Base-by-base conservation (phyloP, 495 filamentous ascomycete genomes). In the Penicillium mononematosum region DNA sequence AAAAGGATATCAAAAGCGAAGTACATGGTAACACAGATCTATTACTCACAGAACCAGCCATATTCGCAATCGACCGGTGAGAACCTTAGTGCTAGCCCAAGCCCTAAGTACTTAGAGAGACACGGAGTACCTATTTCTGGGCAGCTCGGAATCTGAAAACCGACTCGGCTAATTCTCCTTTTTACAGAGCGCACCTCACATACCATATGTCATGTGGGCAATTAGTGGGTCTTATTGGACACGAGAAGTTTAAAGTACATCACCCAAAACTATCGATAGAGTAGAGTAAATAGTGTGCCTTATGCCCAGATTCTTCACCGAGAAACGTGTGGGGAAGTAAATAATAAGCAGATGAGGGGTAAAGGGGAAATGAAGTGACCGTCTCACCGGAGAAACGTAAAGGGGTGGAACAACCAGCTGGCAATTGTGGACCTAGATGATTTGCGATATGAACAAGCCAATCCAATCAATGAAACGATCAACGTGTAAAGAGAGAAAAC, bases 261-360 rank as follows among this genome's bases (percentile, higher is more conserved):
- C 49, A 47, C 46, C 55, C 51, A 45, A 44, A 44, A 55, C 9
- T 19, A 58, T 50, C 46, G 34, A 52, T 36, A 27, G 9, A 50
- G 54, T 32, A 47, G 31, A 14, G 16, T 29, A 41, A 36, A 54
- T 19, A 53, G 36, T 56, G 59, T 54, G 42, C 60, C 59, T 54
- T 62, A 36, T 24, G 50, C 58, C 50, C 56, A 56, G 59, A 46
- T 56, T 60, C 59, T 67, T 65, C 59, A 65, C 58, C 62, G 59
- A 27, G 32, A 58, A 45, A 54, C 31, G 43, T 65, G 64, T 50
- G 58, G 59, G 55, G 61, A 53, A 53, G 32, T 34, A 50, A 27
- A 25, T 55, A 44, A 55, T 50, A 25, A 20, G 25, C 29, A 31
- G 31, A 54, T 52, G 59, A 58, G 55, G 59, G 55, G 59, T 27